Evolutionary conservation across 345 rosid species (phyloP).

Genomic region (Syzygium oleosum): DNA sequence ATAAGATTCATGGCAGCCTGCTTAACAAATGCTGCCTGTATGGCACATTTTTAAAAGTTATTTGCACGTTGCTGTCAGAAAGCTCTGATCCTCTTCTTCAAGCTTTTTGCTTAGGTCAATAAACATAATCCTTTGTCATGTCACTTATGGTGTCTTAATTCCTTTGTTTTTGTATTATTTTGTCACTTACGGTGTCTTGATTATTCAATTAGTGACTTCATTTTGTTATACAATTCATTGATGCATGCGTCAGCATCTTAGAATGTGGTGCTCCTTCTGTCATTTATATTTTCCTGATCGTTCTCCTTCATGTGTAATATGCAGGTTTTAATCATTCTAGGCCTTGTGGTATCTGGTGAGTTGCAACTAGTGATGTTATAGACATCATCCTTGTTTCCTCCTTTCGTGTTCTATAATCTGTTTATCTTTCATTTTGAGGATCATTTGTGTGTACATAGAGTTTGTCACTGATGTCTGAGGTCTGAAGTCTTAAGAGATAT

Average conservation of each 20-base stretch:
- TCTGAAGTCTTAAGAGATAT: not conserved
- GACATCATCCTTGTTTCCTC: not conserved
- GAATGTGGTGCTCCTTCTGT: not conserved
- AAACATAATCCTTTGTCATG: not conserved
- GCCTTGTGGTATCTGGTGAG: constrained; percentile 84
- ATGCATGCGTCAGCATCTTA: not conserved
- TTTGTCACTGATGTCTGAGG: not conserved
- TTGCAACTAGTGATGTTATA: not conserved
- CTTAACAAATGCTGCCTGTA: not conserved
- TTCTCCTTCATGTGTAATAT: not conserved
- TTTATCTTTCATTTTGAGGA: not conserved
- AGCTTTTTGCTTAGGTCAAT: not conserved
- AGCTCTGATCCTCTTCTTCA: not conserved
- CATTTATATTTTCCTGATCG: not conserved
- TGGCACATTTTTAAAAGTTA: not conserved
- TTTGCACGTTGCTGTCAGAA: not conserved
- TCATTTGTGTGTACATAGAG: not conserved
- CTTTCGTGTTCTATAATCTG: not conserved
- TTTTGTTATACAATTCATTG: not conserved
- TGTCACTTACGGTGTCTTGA: not conserved
- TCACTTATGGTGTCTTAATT: not conserved
- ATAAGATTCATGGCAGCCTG: not conserved
- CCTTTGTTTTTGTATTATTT: not conserved
- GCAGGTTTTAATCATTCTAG: constrained; percentile 62
- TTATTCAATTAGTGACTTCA: not conserved